These are phyloP conservation scores for Dendrobium officinale DNA, from an alignment of 106 monocot genomes.

Conservation along the genomic window DNA sequence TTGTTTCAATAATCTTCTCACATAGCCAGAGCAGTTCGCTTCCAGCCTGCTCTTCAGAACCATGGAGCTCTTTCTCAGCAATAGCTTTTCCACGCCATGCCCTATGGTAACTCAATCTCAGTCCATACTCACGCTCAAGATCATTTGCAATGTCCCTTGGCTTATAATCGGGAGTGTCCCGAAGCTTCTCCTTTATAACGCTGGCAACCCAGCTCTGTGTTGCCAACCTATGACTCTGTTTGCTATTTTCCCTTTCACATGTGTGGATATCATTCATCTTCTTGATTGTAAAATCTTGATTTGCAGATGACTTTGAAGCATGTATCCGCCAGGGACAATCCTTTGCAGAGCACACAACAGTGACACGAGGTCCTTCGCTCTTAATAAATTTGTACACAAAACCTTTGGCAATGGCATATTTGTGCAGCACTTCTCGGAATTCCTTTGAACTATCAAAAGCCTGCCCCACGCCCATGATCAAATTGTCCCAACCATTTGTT, in stretches of 20 bases:
- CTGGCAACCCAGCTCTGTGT: conserved; percentile 90
- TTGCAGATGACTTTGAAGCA: conserved; percentile 56
- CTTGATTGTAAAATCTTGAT: conserved; percentile 63
- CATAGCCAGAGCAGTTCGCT: conserved; percentile 82
- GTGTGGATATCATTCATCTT: conserved; percentile 66
- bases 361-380: conserved; percentile 75
- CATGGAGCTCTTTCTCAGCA: conserved; percentile 82
- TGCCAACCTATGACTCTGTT: conserved; percentile 64
- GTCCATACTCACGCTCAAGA: conserved; percentile 82
- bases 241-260: conserved; percentile 46
- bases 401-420: conserved; percentile 83
- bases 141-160: conserved; percentile 88
- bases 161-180: conserved; percentile 72
- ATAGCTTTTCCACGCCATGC: conserved; percentile 84
- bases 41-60: conserved; percentile 70
- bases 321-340: conserved; percentile 90
- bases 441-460: conserved; percentile 58
- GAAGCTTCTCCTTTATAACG: conserved; percentile 89
- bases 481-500: conserved; percentile 48
- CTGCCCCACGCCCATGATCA: conserved; percentile 85
- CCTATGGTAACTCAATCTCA: conserved; percentile 79
- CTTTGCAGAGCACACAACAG: conserved; percentile 68
- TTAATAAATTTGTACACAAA: conserved; percentile 82
- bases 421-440: conserved; percentile 87
- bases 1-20: conserved; percentile 79